A percentile compares a stretch with the other conserved stretches of the same genome.
These are phyloP conservation scores for Blepharisma japonicum DNA, from an alignment of 73 alveolate species.

Conservation along the genomic window DNA sequence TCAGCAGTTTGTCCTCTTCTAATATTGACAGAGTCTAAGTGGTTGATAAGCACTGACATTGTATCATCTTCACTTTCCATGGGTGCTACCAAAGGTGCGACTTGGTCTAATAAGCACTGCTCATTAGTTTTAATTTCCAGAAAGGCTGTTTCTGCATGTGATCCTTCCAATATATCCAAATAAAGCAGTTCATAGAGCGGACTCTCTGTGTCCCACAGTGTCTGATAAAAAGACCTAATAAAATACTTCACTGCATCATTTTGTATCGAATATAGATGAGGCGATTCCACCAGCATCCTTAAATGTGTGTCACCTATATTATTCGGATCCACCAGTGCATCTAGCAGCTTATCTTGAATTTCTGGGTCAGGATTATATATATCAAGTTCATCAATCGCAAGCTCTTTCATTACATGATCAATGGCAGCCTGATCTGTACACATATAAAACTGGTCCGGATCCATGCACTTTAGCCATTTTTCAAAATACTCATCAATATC, in stretches of 20 bases:
- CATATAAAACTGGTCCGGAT: constrained; percentile 54
- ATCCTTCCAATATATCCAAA: constrained; percentile 61
- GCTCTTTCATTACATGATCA: constrained; percentile 56
- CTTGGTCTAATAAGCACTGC: constrained; percentile 49
- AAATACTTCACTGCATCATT: constrained; percentile 55
- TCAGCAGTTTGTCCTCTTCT: constrained; percentile 57
- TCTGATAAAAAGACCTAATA: constrained; percentile 44
- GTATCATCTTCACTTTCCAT: constrained; percentile 35
- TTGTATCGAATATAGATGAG: constrained; percentile 61
- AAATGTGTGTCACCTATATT: constrained; percentile 66
- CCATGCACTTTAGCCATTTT: constrained; percentile 47
- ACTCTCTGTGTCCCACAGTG: constrained; percentile 57
- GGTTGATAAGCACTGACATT: constrained; percentile 53
- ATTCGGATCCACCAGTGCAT: constrained; percentile 58
- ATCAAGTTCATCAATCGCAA: constrained; percentile 49
- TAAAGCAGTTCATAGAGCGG: constrained; percentile 43
- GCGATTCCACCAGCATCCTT: constrained; percentile 48
- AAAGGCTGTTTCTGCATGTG: constrained; percentile 71
- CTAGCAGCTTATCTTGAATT: constrained; percentile 42
- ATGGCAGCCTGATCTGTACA: constrained; percentile 75
- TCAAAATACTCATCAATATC: constrained; percentile 16
- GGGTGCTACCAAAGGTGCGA: constrained; percentile 62
- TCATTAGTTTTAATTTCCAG: constrained; percentile 64
- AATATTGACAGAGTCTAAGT: constrained; percentile 62
- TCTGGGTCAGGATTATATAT: constrained; percentile 6